phyloP scores from a whole-genome alignment of 495 filamentous ascomycete species.

The Melanomma pulvis-pyrius region DNA sequence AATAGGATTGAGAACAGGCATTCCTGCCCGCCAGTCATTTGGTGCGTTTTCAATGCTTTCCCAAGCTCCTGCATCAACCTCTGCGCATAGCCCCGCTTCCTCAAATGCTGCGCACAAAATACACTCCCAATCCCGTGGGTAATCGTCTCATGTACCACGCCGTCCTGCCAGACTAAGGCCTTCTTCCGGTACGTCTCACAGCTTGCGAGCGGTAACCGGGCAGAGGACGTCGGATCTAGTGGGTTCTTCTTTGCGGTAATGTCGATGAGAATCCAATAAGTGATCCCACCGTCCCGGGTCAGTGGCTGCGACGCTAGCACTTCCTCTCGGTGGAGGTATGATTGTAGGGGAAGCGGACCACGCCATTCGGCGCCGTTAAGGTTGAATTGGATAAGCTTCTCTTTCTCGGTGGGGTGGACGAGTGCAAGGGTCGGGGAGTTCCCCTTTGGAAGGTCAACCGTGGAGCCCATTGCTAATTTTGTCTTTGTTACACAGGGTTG shows the following conservation, averaged over 20 bases:
- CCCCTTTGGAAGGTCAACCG: slow-evolving; percentile 54
- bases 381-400: slow-evolving; percentile 64
- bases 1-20: slow-evolving; percentile 74
- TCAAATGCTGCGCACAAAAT: slow-evolving; percentile 71
- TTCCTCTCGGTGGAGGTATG: slow-evolving; percentile 78
- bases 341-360: slow-evolving; percentile 61
- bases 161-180: slow-evolving; percentile 58
- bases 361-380: slow-evolving; percentile 75
- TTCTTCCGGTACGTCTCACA: slow-evolving; percentile 84
- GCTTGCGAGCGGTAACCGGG: slow-evolving; percentile 69
- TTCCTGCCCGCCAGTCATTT: slow-evolving; percentile 49
- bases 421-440: slow-evolving; percentile 66
- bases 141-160: slow-evolving; percentile 63
- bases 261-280: slow-evolving; percentile 84
- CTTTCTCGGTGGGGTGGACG: slow-evolving; percentile 66
- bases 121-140: slow-evolving; percentile 85
- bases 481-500: background rate
- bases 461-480: slow-evolving; percentile 16
- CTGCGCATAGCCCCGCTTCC: slow-evolving; percentile 78
- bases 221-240: slow-evolving; percentile 13
- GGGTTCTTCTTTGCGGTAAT: slow-evolving; percentile 41
- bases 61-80: slow-evolving; percentile 68
- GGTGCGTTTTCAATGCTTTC: slow-evolving; percentile 56
- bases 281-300: slow-evolving; percentile 72
- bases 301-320: slow-evolving; percentile 68